A percentile compares a stretch with the other conserved stretches of the same genome.
phyloP scores from a whole-genome alignment of 352 stramenopile species.

The Thalassiosira hispida region DNA sequence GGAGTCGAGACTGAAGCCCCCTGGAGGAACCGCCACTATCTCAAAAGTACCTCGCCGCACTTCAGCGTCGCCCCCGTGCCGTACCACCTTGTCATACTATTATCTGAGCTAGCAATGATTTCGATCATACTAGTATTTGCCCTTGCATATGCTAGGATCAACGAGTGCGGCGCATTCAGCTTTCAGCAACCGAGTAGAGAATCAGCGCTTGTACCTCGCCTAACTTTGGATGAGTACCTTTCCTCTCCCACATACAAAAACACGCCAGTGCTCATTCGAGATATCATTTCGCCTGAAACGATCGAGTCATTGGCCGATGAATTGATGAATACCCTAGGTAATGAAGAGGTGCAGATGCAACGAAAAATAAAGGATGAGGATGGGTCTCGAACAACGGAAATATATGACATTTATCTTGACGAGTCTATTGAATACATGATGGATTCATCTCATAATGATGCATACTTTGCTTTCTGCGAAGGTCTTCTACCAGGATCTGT shows the following conservation, averaged over 20 bases:
- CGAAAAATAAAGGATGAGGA: constrained; percentile 21
- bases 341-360: constrained; percentile 39
- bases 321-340: constrained; percentile 24
- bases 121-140: not conserved
- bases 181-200: not conserved
- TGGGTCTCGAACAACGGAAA: constrained; percentile 9
- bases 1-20: no score
- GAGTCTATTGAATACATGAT: constrained; percentile 56
- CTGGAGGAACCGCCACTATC: no score
- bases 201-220: constrained; percentile 22
- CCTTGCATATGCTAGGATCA: not conserved
- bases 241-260: constrained; percentile 8
- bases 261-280: constrained; percentile 31
- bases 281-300: constrained; percentile 19
- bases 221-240: constrained; percentile 46
- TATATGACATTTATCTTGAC: constrained; percentile 36
- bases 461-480: constrained; percentile 61
- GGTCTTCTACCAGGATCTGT: constrained; percentile 36
- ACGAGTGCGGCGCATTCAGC: constrained; percentile 1
- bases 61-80: no score
- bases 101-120: not conserved
- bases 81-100: not conserved
- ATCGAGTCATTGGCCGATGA: constrained; percentile 33
- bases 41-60: no score
- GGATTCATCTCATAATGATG: constrained; percentile 45